Percentiles rank a stretch among this genome's conserved stretches.
phyloP scores from a whole-genome alignment of 768 basidiomycete species.

The Amanita subjunquillea region DNA sequence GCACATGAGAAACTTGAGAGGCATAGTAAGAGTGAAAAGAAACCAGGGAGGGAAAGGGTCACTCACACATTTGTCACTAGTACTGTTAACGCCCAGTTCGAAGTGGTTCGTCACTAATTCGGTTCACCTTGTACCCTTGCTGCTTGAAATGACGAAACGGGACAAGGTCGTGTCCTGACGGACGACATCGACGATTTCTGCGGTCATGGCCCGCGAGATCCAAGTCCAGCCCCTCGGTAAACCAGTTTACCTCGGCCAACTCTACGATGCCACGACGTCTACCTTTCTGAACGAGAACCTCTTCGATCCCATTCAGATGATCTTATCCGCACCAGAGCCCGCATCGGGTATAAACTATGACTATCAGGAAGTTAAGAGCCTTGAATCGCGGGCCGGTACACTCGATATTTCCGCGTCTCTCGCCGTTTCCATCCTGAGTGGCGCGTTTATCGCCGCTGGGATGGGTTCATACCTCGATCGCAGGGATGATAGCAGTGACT shows the following conservation, averaged over 20 bases:
- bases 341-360: not conserved
- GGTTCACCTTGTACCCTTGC: too few species aligned
- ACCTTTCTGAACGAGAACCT: not conserved
- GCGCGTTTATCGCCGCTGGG: slow-evolving; percentile 2
- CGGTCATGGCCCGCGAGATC: not conserved
- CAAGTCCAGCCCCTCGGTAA: not conserved
- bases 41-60: too few species aligned
- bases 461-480: slow-evolving; percentile 6
- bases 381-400: not conserved
- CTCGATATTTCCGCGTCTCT: slow-evolving; percentile 14
- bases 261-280: not conserved
- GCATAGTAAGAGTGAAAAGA: too few species aligned
- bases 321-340: not conserved
- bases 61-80: too few species aligned
- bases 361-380: not conserved
- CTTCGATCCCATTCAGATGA: not conserved
- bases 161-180: too few species aligned
- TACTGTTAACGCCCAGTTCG: too few species aligned
- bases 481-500: slow-evolving; percentile 6
- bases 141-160: too few species aligned
- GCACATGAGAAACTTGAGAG: too few species aligned
- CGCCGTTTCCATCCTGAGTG: slow-evolving; percentile 13
- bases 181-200: not conserved
- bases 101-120: too few species aligned
- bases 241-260: not conserved